Evolutionary conservation across 306 rosid species (phyloP), one percentile per base, ranked within the genome.

Genomic region (Castanea mollissima): DNA sequence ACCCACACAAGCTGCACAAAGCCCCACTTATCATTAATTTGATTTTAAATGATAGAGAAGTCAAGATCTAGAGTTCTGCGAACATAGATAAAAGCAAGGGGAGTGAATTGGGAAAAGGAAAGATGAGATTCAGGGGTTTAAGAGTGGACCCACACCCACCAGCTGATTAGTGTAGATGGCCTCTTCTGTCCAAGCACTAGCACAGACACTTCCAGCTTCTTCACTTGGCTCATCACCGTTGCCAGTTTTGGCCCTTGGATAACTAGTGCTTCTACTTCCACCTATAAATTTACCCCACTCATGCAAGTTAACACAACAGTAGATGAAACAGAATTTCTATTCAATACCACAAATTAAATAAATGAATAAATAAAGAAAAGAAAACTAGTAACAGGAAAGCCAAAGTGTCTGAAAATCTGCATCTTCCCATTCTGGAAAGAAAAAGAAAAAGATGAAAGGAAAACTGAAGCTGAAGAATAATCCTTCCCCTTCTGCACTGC

Each of bases 181-280:
- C 88, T 91, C 88, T 89, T 95, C 90, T 93, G 99, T 72, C 97
- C 99, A 34, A 95, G 78, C 72, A 95, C 99, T 27, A 95, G 80
- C 86, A 93, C 92, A 55, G 99, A 90, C 11, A 90, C 98, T 76
- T 88, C 99, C 62, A 95, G 89, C 88, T 95, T 95, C 90, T 95
- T 93, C 44, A 95, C 99, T 73, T 93, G 99, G 86, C 91, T 91
- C 76, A 86, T 85, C 41, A 95, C 94, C 20, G 98, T 91, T 73
- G 69, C 87, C 58, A 93, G 75, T 77, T 86, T 93, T 55, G 96
- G 98, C 51, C 99, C 99, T 87, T 91, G 92, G 54, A 95, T 89
- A 78, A 93, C 91, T 73, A 95, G 87, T 57, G 90, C 96, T 80
- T 95, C 99, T 73, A 93, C 96, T 79, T 95, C 97, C 77, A 90